Conservation (phyloP, 108 stramenopile genomes). For the Asterionellopsis glacialis region DNA sequence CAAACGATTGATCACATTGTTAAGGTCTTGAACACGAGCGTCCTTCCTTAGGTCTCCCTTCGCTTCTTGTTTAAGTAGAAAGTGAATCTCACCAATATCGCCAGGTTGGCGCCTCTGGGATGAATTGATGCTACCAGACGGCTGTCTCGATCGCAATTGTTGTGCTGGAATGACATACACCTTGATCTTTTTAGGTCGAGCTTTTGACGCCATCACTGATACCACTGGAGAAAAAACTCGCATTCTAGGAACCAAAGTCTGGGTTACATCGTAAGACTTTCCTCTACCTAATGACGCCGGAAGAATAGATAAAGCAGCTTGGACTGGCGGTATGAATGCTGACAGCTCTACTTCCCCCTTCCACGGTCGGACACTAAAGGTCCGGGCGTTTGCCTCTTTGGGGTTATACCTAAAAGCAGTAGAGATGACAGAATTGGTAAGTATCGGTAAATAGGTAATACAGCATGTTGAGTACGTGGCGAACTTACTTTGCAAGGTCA, state of each 20-base stretch:
- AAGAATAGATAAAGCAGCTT: conserved; percentile 74
- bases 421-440: neutral
- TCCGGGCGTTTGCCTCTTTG: conserved; percentile 13
- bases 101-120: neutral
- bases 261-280: conserved; percentile 49
- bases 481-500: conserved; percentile 53
- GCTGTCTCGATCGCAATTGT: neutral
- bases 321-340: conserved; percentile 84
- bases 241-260: conserved; percentile 76
- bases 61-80: conserved; percentile 96
- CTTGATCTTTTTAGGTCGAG: conserved; percentile 91
- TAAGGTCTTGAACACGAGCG: conserved; percentile 96
- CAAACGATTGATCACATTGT: conserved; percentile 94
- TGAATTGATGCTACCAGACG: neutral
- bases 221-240: conserved; percentile 52
- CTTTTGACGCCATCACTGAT: conserved; percentile 89
- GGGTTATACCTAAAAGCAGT: conserved; percentile 5
- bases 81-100: conserved; percentile 83
- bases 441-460: neutral
- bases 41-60: conserved; percentile 99
- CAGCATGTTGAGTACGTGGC: neutral
- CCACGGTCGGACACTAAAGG: conserved; percentile 28
- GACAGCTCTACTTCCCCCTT: conserved; percentile 43
- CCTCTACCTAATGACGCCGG: conserved; percentile 23
- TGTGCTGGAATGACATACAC: conserved; percentile 42